Base-by-base conservation (phyloP, 768 basidiomycete genomes). In the Mycena chlorophos region DNA sequence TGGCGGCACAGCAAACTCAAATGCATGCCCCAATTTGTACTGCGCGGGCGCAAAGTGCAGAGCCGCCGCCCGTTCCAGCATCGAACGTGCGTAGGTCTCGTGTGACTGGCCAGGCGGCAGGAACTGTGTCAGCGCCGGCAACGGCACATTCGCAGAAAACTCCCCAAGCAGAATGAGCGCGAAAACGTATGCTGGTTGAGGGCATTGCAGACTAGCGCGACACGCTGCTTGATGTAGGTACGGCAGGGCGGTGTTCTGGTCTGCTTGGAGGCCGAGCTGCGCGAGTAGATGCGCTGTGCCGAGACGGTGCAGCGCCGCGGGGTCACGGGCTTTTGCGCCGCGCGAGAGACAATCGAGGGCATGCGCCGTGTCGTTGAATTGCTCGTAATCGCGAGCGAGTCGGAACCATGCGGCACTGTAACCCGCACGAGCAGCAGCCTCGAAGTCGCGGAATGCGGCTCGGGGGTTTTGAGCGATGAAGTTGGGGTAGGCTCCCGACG, bases 241-340 rank as follows among this genome's bases (percentile, higher is more conserved):
- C 0, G 87, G 81, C 2, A 96, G 68, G 0, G 89, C 95, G 2
- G 69, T 65, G 12, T 78, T 68, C 0, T 81, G 78, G 48, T 81
- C 78, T 3, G 78, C 62, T 2, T 78, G 71, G 12, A 91, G 75
- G 10, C 80, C 80, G 19, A 98, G 85, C 67, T 98, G 96, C 28
- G 92, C 94, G 63, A 94, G 81, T 8, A 98, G 75, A 66, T 94
- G 79, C 0, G 94, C 95, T 87, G 96, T 95, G 1, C 93, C 95
- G 75, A 98, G 80, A 0, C 95, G 87, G 46, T 64, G 53, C 56
- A 59, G 49, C 23, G 54, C 50, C 17, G 51, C 30, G 4, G 42
- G 47, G 40, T 93, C 90, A 29, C 81, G 83, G 23, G 79, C 74
- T 63, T 85, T 84, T 43, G 85, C 80, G 2, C 95, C 95, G 5